Evolutionary conservation across 306 rosid genomes (phyloP), one percentile per base, ranked within the genome.

Genomic region (Cicer judaicum): DNA sequence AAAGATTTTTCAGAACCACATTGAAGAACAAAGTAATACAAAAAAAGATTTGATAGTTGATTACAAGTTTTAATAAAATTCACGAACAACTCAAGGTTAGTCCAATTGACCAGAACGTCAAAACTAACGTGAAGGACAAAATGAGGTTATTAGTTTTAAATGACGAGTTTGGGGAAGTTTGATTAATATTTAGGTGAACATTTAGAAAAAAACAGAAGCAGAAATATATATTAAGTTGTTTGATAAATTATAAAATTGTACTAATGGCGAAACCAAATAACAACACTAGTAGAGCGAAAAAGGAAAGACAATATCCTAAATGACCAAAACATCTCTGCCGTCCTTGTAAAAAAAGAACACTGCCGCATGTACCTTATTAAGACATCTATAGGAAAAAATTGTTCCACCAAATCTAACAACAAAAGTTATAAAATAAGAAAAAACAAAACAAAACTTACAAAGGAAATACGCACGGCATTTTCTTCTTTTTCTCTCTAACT

Each of bases 291-390:
- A 15, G 34, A 24, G 34, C 34, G 34, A 24, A 11, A 80, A 69
- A 5, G 5, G 19, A 4, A 43, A 21, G 49, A 65, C 7, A 48
- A 10, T 21, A 15, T 64, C 56, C 49, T 40, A 16, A 68, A 60
- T 59, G 49, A 73, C 52, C 47, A 59, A 68, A 74, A 84, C 74
- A 80, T 79, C 92, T 83, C 66, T 63, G 68, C 61, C 62, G 40
- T 65, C 18, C 54, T 81, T 68, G 44, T 57, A 29, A 68, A 70
- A 86, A 86, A 59, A 54, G 70, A 75, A 79, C 82, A 53, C 68
- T 64, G 81, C 85, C 76, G 74, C 55, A 62, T 64, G 80, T 78
- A 81, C 81, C 87, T 87, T 89, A 89, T 91, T 87, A 67, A 52
- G 81, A 81, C 79, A 66, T 72, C 68, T 46, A 46, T 43, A 13